Evolutionary conservation across 108 stramenopile species (phyloP).

Genomic region (Phaeodactylum tricornutum): DNA sequence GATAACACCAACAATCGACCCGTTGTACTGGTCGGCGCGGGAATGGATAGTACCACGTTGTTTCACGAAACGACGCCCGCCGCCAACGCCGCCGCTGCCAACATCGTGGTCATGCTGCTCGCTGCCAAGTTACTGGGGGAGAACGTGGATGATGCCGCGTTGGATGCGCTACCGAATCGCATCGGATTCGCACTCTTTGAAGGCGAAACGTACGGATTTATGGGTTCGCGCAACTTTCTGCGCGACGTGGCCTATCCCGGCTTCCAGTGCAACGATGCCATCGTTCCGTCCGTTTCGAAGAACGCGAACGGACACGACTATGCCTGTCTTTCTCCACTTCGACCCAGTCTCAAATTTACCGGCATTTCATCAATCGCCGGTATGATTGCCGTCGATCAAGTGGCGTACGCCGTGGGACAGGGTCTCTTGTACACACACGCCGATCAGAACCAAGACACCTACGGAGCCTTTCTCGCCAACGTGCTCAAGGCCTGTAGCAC

Average conservation of each 20-base stretch:
- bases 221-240: slow-evolving; percentile 61
- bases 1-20: slow-evolving; percentile 22
- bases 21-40: slow-evolving; percentile 40
- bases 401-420: slow-evolving; percentile 38
- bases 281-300: slow-evolving; percentile 40
- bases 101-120: slow-evolving; percentile 63
- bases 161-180: slow-evolving; percentile 47
- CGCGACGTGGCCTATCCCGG: slow-evolving; percentile 53
- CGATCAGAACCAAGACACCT: slow-evolving; percentile 34
- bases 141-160: slow-evolving; percentile 29
- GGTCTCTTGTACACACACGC: slow-evolving; percentile 60
- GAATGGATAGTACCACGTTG: slow-evolving; percentile 72
- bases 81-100: slow-evolving; percentile 67
- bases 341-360: slow-evolving; percentile 61
- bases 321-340: slow-evolving; percentile 66
- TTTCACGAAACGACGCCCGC: slow-evolving; percentile 75
- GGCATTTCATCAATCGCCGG: slow-evolving; percentile 53
- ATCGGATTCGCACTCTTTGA: slow-evolving; percentile 81
- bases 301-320: slow-evolving; percentile 28
- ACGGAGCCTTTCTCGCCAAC: slow-evolving; percentile 48
- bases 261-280: slow-evolving; percentile 48
- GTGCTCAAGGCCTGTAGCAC: slow-evolving; percentile 46
- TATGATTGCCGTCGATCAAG: slow-evolving; percentile 82
- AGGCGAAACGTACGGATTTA: slow-evolving; percentile 67
- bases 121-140: slow-evolving; percentile 65